Percentiles rank a stretch among this genome's conserved stretches.
phyloP scores from a whole-genome alignment of 2,329 filamentous ascomycete species.

The Cadophora sp. region DNA sequence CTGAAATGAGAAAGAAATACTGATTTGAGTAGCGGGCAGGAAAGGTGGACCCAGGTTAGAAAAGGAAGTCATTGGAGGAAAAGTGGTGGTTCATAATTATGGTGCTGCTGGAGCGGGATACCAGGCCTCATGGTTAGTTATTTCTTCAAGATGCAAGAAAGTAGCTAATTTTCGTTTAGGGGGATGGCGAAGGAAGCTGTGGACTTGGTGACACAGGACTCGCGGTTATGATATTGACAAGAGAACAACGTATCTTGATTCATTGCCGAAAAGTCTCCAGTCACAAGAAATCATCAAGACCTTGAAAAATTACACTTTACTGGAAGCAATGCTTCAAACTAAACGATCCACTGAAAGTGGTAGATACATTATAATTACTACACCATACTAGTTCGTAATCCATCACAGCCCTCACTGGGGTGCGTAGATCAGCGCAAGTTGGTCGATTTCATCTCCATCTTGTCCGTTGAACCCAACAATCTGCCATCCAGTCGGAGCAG shows the following conservation, averaged over 20 bases:
- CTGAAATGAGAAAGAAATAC: too few species aligned
- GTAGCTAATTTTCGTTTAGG: conserved; percentile 18
- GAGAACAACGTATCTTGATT: too few species aligned
- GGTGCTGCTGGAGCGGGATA: conserved; percentile 54
- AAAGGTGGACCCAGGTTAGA: conserved; percentile 45
- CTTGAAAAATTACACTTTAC: too few species aligned
- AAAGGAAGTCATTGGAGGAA: conserved; percentile 36
- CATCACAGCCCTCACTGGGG: conserved; percentile 44
- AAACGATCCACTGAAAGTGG: too few species aligned
- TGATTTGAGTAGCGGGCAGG: conserved; percentile 33
- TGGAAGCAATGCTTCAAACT: too few species aligned
- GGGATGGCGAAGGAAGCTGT: conserved; percentile 37
- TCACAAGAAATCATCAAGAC: background rate
- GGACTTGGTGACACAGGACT: conserved; percentile 27
- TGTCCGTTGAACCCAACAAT: conserved; percentile 61
- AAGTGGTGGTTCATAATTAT: conserved; percentile 50
- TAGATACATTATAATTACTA: conserved; percentile 24
- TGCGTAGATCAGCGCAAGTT: conserved; percentile 56
- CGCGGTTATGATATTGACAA: conserved; percentile 16
- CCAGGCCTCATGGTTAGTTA: conserved; percentile 46
- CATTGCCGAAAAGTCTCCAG: background rate
- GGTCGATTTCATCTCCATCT: conserved; percentile 61
- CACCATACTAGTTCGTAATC: background rate
- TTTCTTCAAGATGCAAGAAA: too few species aligned
- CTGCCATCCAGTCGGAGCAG: conserved; percentile 56